These are phyloP conservation scores for Teratosphaeria epicoccoides DNA, from an alignment of 2,329 filamentous ascomycete species.

Conservation along the genomic window DNA sequence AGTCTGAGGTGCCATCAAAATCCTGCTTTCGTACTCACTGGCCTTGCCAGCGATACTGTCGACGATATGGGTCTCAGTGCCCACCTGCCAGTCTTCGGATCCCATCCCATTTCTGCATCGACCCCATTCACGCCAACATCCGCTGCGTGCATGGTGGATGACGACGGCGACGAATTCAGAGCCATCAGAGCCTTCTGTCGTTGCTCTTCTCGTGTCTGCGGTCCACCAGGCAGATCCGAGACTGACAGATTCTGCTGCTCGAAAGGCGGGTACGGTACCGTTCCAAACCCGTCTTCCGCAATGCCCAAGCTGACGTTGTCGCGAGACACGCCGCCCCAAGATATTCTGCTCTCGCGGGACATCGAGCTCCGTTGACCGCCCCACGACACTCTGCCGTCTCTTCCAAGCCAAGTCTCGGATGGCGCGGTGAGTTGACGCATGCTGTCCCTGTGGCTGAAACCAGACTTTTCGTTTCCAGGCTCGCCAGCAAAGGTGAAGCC, in stretches of 20 bases:
- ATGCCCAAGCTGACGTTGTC: slow-evolving; percentile 14
- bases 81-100: slow-evolving; percentile 20
- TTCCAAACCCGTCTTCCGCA: slow-evolving; percentile 19
- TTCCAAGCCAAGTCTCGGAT: slow-evolving; percentile 5
- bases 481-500: slow-evolving; percentile 18
- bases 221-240: background rate
- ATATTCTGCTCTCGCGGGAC: slow-evolving; percentile 10
- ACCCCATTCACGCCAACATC: slow-evolving; percentile 12
- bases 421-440: slow-evolving; percentile 14
- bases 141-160: too few relatives aligned
- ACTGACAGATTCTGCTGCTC: slow-evolving; percentile 1
- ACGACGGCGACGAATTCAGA: background rate
- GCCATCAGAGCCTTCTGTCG: background rate
- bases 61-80: slow-evolving; percentile 15
- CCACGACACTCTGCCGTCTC: slow-evolving; percentile 7
- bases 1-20: background rate
- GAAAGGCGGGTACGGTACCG: slow-evolving; percentile 16
- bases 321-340: slow-evolving; percentile 19
- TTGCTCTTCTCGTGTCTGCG: background rate
- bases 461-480: slow-evolving; percentile 19
- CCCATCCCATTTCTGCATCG: slow-evolving; percentile 21
- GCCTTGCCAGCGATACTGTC: background rate
- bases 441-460: slow-evolving; percentile 12
- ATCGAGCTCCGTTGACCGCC: slow-evolving; percentile 8
- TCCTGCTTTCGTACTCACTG: background rate